These are phyloP conservation scores for Beauveria rudraprayagi DNA, from an alignment of 2,329 filamentous ascomycete genomes.

Conservation along the genomic window DNA sequence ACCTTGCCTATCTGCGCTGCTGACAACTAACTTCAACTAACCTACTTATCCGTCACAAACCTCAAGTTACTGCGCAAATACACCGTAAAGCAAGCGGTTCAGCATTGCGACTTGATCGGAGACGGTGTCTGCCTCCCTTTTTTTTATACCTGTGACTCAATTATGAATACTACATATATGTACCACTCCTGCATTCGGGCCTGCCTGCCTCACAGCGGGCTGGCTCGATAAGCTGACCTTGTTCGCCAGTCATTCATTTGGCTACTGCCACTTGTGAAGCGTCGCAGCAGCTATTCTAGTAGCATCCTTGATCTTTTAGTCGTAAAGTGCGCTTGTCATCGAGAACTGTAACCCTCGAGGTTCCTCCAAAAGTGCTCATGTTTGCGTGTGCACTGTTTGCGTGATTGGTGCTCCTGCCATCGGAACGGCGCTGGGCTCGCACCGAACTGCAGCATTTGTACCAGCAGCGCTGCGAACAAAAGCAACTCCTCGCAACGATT, in stretches of 20 bases:
- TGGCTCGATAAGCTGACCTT: neutral
- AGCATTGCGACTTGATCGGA: neutral
- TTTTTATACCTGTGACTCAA: neutral
- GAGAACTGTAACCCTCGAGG: too few species aligned
- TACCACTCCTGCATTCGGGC: neutral
- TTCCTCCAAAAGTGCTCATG: neutral
- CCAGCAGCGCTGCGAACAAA: neutral
- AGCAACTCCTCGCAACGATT: neutral
- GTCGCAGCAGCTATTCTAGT: neutral
- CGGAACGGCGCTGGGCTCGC: neutral
- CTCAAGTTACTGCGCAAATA: neutral
- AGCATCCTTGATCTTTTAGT: neutral
- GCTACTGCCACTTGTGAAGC: neutral
- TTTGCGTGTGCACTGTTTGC: neutral
- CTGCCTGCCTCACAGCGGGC: neutral
- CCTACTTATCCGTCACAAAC: neutral
- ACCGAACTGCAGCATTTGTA: neutral
- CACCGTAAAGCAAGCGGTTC: neutral
- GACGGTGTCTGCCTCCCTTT: neutral
- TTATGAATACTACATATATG: neutral
- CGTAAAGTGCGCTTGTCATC: too few species aligned
- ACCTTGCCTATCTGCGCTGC: neutral
- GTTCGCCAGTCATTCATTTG: neutral
- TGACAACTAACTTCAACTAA: neutral
- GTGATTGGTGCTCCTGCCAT: neutral